Evolutionary conservation across 2,329 filamentous ascomycete genomes (phyloP), one percentile per base, ranked within the genome.

Genomic region (Exophiala sp.): DNA sequence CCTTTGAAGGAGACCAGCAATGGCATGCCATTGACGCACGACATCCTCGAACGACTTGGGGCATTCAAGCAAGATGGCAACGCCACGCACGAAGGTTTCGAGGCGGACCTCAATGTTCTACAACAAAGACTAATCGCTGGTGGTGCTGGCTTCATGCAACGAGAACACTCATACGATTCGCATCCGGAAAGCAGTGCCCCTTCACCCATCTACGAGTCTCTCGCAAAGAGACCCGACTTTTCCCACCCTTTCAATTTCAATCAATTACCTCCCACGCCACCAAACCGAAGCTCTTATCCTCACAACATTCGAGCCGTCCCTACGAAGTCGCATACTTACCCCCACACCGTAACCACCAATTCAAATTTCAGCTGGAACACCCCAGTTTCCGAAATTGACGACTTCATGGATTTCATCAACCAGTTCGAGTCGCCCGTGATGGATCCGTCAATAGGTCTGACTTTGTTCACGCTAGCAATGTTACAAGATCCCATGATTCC

Each of bases 11-110:
- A 79, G 60, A 67, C 72, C 50, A 63, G 71, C 39, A 77, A 77
- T 50, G 80, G 81, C 32, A 76, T 81, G 55, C 83, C 83, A 11
- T 73, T 84, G 32, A 85, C 82, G 0, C 83, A 86, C 68, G 82
- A 86, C 60, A 80, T 86, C 38, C 75, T 86, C 42, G 79, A 81
- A 42, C 73, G 79, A 34, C 71, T 86, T 18, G 79, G 81, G 36
- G 75, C 82, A 1, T 68, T 86, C 34, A 80, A 84, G 47, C 68
- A 76, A 41, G 72, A 72, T 52, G 78, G 81, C 50, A 73, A 77
- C 10, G 62, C 57, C 20, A 63, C 62, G 9, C 71, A 75, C n/a
- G 66, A 73, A 47, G 75, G 77, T 55, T 85, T 85, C 61, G 81
- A 85, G 63, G 83, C 85, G 52, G 78, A 83, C 65, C 73, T 76